Conservation (phyloP, 768 basidiomycete species). For the Termitomyces sp. region DNA sequence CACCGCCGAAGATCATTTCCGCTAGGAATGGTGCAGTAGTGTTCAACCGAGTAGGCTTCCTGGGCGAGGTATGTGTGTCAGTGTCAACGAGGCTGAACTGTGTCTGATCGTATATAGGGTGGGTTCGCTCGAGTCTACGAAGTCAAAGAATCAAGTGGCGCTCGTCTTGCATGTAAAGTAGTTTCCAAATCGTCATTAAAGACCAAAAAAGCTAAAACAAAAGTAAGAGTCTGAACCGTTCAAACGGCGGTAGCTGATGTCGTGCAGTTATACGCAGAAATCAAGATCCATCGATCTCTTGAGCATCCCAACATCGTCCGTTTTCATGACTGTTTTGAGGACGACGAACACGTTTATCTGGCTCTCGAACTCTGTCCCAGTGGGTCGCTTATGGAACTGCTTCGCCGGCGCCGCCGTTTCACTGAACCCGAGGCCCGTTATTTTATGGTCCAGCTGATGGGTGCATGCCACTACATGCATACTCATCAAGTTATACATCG, state of each 20-base stretch:
- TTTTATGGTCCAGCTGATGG: slow-evolving; percentile 91
- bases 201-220: slow-evolving; percentile 96
- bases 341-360: slow-evolving; percentile 95
- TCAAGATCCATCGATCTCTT: slow-evolving; percentile 92
- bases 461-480: slow-evolving; percentile 98
- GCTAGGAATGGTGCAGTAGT: slow-evolving; percentile 54
- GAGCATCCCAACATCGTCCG: slow-evolving; percentile 88
- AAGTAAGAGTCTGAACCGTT: slow-evolving; percentile 40
- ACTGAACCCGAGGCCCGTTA: slow-evolving; percentile 90
- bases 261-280: slow-evolving; percentile 90
- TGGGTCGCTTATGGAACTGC: slow-evolving; percentile 88
- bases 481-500: slow-evolving; percentile 94
- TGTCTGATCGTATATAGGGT: slow-evolving; percentile 38
- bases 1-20: slow-evolving; percentile 70
- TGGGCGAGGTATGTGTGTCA: slow-evolving; percentile 71
- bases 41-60: slow-evolving; percentile 71
- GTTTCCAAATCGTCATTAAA: slow-evolving; percentile 89
- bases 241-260: neutral
- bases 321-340: slow-evolving; percentile 95
- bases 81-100: neutral
- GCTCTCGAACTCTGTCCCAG: slow-evolving; percentile 88
- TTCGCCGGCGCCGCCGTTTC: slow-evolving; percentile 80
- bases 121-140: slow-evolving; percentile 98
- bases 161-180: slow-evolving; percentile 83
- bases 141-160: slow-evolving; percentile 66